Base-by-base conservation (phyloP, 164 flowering plant species). In the Dillenia turbinata region DNA sequence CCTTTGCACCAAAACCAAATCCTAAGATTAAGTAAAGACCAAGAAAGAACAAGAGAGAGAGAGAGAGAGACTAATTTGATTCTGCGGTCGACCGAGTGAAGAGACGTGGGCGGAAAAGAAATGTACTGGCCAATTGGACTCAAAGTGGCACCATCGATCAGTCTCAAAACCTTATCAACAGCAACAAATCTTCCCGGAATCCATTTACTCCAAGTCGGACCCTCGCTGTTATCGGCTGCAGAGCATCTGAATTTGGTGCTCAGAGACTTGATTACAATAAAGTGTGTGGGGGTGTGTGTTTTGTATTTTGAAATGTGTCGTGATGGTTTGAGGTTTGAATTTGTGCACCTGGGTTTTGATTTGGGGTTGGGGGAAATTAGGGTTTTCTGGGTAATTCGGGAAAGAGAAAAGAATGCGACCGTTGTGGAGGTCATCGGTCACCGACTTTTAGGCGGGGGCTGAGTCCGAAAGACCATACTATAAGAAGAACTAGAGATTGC, bases 81-180 rank as follows among this genome's bases (percentile, higher is more conserved):
- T 77, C 99, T 78, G 55, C 97, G 88, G 61, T 95, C 97, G 43
- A 95, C 79, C 1, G 85, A 72, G 70, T 92, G 99, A 76, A 95
- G 78, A 69, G 92, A 88, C 5, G 99, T 95, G 52, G 83, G 59
- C 56, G 99, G 99, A 15, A 86, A 74, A 12, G 96, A 73, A 8
- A 91, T 78, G 71, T 76, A 95, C 77, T 92, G 97, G 68, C 80
- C 72, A 73, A 95, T 88, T 49, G 99, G 99, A 63, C 97, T 86
- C 1, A 91, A 83, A 24, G 96, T 90, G 9, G 96, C 93, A 13
- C 84, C 77, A 0, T 97, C 65, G 8, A 95, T 91, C 69, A 77
- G 52, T 52, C 82, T 69, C 54, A 95, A 63, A 49, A 90, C 71
- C 70, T 67, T 87, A 67, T 95, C 99, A 7, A 88, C 89, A 0